Conservation (phyloP, 2,329 filamentous ascomycete species). For the Cladophialophora immunda region DNA sequence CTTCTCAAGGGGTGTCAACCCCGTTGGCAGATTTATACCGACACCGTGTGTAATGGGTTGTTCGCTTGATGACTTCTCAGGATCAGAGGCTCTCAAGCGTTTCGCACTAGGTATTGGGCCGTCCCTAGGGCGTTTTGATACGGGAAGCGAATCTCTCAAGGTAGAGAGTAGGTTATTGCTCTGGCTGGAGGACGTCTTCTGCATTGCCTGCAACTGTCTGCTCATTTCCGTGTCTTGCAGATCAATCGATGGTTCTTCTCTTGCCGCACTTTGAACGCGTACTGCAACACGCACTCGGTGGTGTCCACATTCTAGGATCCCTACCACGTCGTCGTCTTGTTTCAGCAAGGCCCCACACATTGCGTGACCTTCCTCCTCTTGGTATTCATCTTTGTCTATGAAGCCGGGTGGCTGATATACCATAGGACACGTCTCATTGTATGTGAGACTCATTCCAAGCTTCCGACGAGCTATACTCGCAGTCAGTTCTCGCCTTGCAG, state of each 20-base stretch:
- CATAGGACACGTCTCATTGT: conserved; percentile 51
- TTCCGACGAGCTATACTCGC: conserved; percentile 42
- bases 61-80: neutral
- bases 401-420: conserved; percentile 49
- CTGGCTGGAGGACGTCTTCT: conserved; percentile 36
- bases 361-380: conserved; percentile 17
- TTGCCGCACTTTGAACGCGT: neutral
- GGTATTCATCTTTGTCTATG: conserved; percentile 26
- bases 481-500: conserved; percentile 9
- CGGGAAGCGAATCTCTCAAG: conserved; percentile 18
- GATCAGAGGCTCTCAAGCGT: conserved; percentile 10
- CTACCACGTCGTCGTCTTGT: conserved; percentile 17
- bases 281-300: conserved; percentile 30
- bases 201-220: conserved; percentile 36
- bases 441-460: conserved; percentile 56
- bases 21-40: neutral
- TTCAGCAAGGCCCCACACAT: conserved; percentile 29
- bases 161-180: conserved; percentile 35
- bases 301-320: conserved; percentile 29
- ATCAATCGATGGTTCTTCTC: conserved; percentile 14
- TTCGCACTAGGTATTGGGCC: conserved; percentile 9
- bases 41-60: neutral
- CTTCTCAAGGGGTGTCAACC: neutral
- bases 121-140: conserved; percentile 21
- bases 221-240: conserved; percentile 34